These are phyloP conservation scores for Rhizopus sp. DNA, from an alignment of 371 early-diverging fungal species.

Conservation along the genomic window DNA sequence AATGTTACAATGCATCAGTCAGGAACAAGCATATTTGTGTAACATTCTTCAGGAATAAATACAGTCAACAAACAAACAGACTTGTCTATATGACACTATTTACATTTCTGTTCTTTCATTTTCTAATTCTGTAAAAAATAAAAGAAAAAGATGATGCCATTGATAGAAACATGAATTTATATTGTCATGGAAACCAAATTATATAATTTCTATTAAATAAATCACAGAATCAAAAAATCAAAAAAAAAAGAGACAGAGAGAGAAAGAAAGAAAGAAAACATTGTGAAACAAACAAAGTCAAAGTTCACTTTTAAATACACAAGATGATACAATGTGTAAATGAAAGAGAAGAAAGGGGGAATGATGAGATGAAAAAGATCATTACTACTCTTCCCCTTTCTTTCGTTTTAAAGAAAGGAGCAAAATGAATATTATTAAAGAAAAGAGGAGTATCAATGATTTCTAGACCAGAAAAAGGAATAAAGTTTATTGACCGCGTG, in stretches of 20 bases:
- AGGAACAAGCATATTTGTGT: slow-evolving; percentile 7
- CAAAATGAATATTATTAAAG: neutral
- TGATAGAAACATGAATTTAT: too few species aligned
- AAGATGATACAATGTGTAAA: too few species aligned
- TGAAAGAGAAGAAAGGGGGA: too few species aligned
- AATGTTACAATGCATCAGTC: neutral
- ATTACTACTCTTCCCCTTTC: neutral
- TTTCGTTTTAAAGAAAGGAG: neutral
- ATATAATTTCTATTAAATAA: too few species aligned
- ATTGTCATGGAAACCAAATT: too few species aligned
- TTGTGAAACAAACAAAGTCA: too few species aligned
- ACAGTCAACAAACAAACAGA: neutral
- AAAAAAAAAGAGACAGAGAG: neutral
- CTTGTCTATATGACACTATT: neutral
- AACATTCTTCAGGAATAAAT: slow-evolving; percentile 3
- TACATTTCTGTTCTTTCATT: neutral
- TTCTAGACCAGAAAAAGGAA: neutral
- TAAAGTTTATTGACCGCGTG: slow-evolving; percentile 8
- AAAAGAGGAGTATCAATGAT: neutral
- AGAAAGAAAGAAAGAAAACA: neutral
- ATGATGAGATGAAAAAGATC: neutral
- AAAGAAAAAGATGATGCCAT: neutral
- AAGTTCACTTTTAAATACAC: too few species aligned
- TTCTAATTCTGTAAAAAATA: neutral
- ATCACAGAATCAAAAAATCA: neutral